Base-by-base conservation (phyloP, 345 rosid genomes). In the Noccaea bulbosa region DNA sequence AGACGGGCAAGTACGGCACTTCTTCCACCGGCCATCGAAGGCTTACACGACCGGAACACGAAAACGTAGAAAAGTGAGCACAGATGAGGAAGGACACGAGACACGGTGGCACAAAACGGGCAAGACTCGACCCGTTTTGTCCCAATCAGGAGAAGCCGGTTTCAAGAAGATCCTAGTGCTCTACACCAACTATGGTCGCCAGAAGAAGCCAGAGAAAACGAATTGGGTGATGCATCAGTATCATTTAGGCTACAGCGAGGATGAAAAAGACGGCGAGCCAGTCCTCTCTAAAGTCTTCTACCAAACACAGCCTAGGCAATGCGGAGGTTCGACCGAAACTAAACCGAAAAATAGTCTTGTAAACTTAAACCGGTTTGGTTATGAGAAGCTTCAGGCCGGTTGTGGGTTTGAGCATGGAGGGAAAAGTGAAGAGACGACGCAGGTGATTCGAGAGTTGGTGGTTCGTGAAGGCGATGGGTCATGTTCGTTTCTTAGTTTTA, bases 141-240 rank as follows among this genome's bases (percentile, higher is more conserved):
- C 67, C 8, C 11, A 69, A 27, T 65, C 71, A 64, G 93, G 92
- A 15, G 37, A 87, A 78, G 30, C 70, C 54, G 98, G 98, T 12
- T 93, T 86, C 81, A 93, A 93, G 81, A 90, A 92, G 73, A 92
- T 92, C 43, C 69, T 90, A 43, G 98, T 90, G 4, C 93, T 92
- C 44, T 92, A 93, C 86, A 88, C 93, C 34, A 93, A 93, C 77
- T 85, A 85, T 57, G 93, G 98, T 7, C 84, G 93, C 74, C 90
- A 90, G 61, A 84, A 81, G 72, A 90, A 90, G 52, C 96, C 97
- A 0, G 98, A 90, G 77, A 93, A 93, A 68, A 88, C 96, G 37
- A 88, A 82, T 75, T 93, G 98, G 98, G 97, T 93, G 34, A 93
- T 93, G 96, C 98, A 93, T 73, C 98, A 93, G 64, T 93, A 90